Evolutionary conservation across 2,329 filamentous ascomycete species (phyloP), one percentile per base, ranked within the genome.

Genomic region (Beauveria pseudobassiana): DNA sequence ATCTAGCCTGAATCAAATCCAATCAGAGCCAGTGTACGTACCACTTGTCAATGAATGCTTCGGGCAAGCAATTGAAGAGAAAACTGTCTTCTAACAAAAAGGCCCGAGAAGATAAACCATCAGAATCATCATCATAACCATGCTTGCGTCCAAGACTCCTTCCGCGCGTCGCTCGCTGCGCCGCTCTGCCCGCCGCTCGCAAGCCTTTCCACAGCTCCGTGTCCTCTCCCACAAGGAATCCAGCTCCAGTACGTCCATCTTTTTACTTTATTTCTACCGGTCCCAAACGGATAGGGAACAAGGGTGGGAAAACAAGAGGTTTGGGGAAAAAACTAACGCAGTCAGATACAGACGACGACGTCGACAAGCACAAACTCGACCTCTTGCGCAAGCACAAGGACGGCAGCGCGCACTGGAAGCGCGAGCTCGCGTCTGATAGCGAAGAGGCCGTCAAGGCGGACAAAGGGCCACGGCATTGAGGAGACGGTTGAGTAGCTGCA

Each of bases 401-500:
- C 45, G 90, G 89, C 64, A 81, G 84, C 72, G 87, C 81, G 59
- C 82, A 91, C 71, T 95, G 91, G 90, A 88, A 89, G 76, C 80
- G 87, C 24, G 86, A 88, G 72, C 79, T 96, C 55, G 90, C 90
- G 3, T 89, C 86, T 55, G 85, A 91, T 74, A 90, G 87, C 74
- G 91, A 96, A 78, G 89, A 90, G 73, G 85, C 84, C 67, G 80
- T 95, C 74, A 87, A 84, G 77, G 88, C 86, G 46, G 89, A 88
- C 71, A 75, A 75, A 48, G 67, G 72, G 51, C 43, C 67, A 24
- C 28, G 48, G 54, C n/a, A n/a, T n/a, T n/a, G n/a, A 30, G n/a
- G 74, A 78, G 63, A 74, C 79, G 55, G 73, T 80, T 65, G 75
- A 76, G 64, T 69, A 74, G 58, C 69, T 88, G 73, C 82, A 87